Evolutionary conservation across 345 rosid genomes (phyloP).

Genomic region (Salix viminalis): DNA sequence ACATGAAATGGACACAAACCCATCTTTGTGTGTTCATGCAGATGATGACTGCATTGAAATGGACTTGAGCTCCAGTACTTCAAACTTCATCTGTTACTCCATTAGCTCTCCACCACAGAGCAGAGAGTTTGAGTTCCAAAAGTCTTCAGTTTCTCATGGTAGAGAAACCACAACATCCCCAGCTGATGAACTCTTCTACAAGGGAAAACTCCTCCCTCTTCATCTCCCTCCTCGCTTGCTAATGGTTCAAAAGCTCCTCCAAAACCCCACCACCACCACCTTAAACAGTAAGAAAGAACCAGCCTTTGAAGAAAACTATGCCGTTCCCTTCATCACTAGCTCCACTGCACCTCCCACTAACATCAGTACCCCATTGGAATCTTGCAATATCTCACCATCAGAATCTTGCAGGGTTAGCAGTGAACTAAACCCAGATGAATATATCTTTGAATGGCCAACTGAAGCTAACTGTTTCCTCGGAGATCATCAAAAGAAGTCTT

Average conservation of each 20-base stretch:
- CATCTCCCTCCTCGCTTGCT: slow-evolving; percentile 75
- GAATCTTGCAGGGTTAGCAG: slow-evolving; percentile 57
- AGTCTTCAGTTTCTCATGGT: slow-evolving; percentile 48
- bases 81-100: slow-evolving; percentile 43
- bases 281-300: slow-evolving; percentile 9
- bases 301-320: slow-evolving; percentile 24
- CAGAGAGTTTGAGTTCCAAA: slow-evolving; percentile 84
- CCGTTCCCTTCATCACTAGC: slow-evolving; percentile 17
- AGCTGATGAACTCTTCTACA: slow-evolving; percentile 94
- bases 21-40: neutral
- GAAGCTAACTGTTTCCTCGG: slow-evolving; percentile 44
- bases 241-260: slow-evolving; percentile 72
- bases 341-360: slow-evolving; percentile 15
- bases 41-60: slow-evolving; percentile 79
- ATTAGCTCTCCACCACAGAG: slow-evolving; percentile 54
- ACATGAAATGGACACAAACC: slow-evolving; percentile 7
- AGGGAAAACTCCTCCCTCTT: slow-evolving; percentile 94
- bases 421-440: slow-evolving; percentile 52
- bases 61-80: slow-evolving; percentile 48
- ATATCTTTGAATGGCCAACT: slow-evolving; percentile 54
- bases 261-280: slow-evolving; percentile 24
- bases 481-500: slow-evolving; percentile 30
- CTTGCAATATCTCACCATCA: slow-evolving; percentile 45
- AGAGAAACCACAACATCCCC: slow-evolving; percentile 42
- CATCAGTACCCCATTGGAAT: slow-evolving; percentile 25